These are phyloP conservation scores for Thelonectria rubi DNA, from an alignment of 2,329 filamentous ascomycete genomes.

Conservation along the genomic window DNA sequence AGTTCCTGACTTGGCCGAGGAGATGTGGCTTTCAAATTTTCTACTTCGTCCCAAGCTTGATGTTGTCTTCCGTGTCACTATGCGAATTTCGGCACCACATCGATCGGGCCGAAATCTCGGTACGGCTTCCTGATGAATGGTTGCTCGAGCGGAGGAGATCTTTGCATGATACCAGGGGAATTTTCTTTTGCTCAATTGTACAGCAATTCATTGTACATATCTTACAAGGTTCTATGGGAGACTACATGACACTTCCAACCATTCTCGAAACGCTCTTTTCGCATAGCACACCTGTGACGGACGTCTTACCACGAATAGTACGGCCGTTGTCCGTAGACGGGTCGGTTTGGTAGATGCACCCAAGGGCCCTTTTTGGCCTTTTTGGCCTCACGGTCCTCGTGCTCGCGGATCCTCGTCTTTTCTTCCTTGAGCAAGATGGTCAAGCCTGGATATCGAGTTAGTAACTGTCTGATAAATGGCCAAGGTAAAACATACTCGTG, in stretches of 20 bases:
- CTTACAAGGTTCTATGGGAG: slow-evolving; percentile 44
- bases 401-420: slow-evolving; percentile 83
- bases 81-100: not conserved
- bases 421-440: slow-evolving; percentile 91
- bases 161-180: slow-evolving; percentile 15
- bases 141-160: not conserved
- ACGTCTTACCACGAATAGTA: slow-evolving; percentile 87
- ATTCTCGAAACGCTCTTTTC: slow-evolving; percentile 11
- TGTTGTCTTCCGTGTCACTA: not conserved
- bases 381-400: slow-evolving; percentile 80
- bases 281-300: not conserved
- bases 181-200: slow-evolving; percentile 36
- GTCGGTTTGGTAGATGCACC: slow-evolving; percentile 87
- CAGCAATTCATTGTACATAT: slow-evolving; percentile 49
- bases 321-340: slow-evolving; percentile 83
- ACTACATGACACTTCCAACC: slow-evolving; percentile 27
- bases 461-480: not conserved
- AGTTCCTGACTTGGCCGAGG: not conserved
- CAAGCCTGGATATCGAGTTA: slow-evolving; percentile 63
- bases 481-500: slow-evolving; percentile 69
- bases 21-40: not conserved
- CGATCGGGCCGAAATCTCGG: not conserved
- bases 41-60: not conserved
- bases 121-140: not conserved
- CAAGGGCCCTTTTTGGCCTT: slow-evolving; percentile 80